Conservation (phyloP, 2,329 filamentous ascomycete genomes). For the Lasiodiplodia citricola region DNA sequence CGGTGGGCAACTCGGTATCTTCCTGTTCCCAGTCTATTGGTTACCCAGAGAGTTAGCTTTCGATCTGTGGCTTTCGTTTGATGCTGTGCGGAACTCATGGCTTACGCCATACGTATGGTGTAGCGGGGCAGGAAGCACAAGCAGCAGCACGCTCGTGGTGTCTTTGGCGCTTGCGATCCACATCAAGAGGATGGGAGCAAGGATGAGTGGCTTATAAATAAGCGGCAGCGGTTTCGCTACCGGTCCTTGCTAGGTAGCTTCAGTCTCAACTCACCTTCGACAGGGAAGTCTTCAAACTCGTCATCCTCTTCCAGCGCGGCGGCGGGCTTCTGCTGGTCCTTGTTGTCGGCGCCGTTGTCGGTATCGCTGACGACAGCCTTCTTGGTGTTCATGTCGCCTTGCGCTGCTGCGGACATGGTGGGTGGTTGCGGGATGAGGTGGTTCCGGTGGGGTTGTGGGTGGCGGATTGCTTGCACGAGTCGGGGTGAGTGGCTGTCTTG, state of each 20-base stretch:
- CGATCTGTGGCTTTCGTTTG: neutral
- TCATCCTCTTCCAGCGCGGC: constrained; percentile 91
- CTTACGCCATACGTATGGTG: neutral
- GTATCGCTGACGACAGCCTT: constrained; percentile 44
- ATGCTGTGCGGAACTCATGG: neutral
- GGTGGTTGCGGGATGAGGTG: constrained; percentile 17
- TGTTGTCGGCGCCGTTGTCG: constrained; percentile 42
- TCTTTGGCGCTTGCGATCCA: neutral
- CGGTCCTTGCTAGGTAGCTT: constrained; percentile 17
- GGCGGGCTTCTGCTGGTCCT: constrained; percentile 64
- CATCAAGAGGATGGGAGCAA: neutral
- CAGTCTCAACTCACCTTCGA: constrained; percentile 73
- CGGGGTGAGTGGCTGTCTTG: neutral
- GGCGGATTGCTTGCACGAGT: neutral
- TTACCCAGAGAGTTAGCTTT: neutral
- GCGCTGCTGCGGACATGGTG: constrained; percentile 55
- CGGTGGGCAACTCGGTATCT: constrained; percentile 80
- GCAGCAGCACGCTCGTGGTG: neutral
- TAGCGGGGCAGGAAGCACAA: neutral
- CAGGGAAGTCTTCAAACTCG: constrained; percentile 98
- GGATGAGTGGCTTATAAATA: neutral
- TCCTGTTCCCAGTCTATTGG: constrained; percentile 82
- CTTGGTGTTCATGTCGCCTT: constrained; percentile 45
- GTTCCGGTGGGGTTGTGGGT: constrained; percentile 1
- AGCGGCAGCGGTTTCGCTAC: neutral